Conservation (phyloP, 192 early-diverging fungal species). For the Backusella morwellensis region DNA sequence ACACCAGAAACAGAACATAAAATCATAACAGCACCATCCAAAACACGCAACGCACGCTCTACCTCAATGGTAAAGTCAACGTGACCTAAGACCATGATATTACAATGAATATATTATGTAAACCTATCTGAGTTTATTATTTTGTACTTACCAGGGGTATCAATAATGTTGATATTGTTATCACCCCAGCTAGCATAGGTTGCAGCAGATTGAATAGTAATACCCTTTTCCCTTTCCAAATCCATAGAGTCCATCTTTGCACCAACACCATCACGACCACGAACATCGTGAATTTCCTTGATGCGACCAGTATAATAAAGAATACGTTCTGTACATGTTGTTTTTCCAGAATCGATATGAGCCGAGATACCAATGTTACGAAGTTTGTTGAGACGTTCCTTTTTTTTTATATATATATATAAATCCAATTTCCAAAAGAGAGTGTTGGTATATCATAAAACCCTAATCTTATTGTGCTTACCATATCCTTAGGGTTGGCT, state of each 20-base stretch:
- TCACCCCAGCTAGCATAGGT: conserved; percentile 81
- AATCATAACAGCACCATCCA: conserved; percentile 85
- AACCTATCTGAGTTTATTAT: too few relatives aligned
- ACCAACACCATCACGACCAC: conserved; percentile 85
- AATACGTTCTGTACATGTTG: conserved; percentile 82
- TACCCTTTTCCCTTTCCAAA: conserved; percentile 92
- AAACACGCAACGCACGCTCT: conserved; percentile 81
- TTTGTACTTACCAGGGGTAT: conserved; percentile 70
- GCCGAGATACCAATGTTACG: conserved; percentile 90
- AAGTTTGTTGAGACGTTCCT: conserved; percentile 58
- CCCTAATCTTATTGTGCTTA: conserved; percentile 2
- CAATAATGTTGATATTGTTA: conserved; percentile 83
- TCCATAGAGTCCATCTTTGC: conserved; percentile 99
- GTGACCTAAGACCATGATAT: conserved; percentile 52
- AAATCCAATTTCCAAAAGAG: background rate
- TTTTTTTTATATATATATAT: background rate
- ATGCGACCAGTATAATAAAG: conserved; percentile 85
- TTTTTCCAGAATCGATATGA: conserved; percentile 89
- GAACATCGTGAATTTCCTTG: conserved; percentile 88
- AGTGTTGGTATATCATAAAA: background rate
- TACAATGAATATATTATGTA: too few relatives aligned
- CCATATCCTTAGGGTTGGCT: conserved; percentile 20
- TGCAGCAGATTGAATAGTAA: conserved; percentile 87
- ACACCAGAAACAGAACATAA: conserved; percentile 85
- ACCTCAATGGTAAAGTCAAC: conserved; percentile 91